Evolutionary conservation across 1,284 basidiomycete species (phyloP).

Genomic region (Boletus mariae): DNA sequence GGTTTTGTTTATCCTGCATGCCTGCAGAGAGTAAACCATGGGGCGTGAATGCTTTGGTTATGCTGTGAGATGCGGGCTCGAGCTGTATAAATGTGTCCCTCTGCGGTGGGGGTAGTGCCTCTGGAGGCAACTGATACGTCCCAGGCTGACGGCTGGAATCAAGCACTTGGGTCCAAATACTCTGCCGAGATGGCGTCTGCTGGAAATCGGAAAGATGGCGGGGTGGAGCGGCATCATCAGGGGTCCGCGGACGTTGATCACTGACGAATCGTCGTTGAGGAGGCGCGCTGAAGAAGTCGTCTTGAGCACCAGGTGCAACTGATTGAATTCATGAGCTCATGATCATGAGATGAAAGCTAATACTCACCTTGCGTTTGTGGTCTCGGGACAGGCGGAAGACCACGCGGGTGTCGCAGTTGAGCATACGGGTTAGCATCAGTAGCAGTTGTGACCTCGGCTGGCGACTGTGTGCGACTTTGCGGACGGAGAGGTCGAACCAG

Average conservation of each 20-base stretch:
- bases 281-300: conserved; percentile 21
- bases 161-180: conserved; percentile 83
- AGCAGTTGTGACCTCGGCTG: conserved; percentile 27
- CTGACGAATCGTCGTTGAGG: conserved; percentile 39
- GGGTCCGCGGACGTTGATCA: conserved; percentile 46
- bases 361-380: conserved; percentile 35
- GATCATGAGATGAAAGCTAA: neutral
- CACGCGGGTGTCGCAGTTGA: conserved; percentile 38
- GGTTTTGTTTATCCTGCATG: conserved; percentile 91
- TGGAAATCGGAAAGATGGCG: conserved; percentile 49
- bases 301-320: conserved; percentile 16
- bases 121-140: conserved; percentile 33
- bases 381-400: conserved; percentile 42
- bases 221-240: conserved; percentile 40
- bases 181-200: conserved; percentile 52
- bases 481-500: conserved; percentile 30
- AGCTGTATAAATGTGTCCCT: conserved; percentile 81
- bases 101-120: conserved; percentile 34
- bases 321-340: conserved; percentile 13
- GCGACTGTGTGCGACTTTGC: conserved; percentile 30
- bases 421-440: conserved; percentile 34
- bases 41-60: conserved; percentile 92
- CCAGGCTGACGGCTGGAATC: conserved; percentile 59
- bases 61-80: conserved; percentile 66
- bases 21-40: conserved; percentile 94